Evolutionary conservation across 2,329 filamentous ascomycete genomes (phyloP), one percentile per base, ranked within the genome.

Genomic region (Colletotrichum melonis): DNA sequence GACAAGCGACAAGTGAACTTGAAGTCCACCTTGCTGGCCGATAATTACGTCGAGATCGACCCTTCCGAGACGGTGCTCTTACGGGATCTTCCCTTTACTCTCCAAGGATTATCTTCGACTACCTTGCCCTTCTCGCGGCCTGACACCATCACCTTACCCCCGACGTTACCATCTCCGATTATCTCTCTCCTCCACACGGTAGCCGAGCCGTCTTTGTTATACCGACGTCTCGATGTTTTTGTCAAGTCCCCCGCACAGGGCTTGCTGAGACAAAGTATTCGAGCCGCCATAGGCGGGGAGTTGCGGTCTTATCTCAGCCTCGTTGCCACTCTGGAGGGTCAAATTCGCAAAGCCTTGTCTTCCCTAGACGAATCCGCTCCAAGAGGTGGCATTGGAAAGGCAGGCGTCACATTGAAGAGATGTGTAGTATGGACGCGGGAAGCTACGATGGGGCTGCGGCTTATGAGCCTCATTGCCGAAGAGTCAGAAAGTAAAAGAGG

Each of bases 361-460:
- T 90, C 92, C 8, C 85, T 97, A n/a, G 91, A 94, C 75, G 91
- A 93, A 64, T 85, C 86, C 2, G 89, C 90, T 4, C 90, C 93
- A 2, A 88, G 92, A 59, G 89, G 90, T 57, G 92, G 93, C 1
- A 91, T 97, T 66, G 93, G 94, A 6, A 97, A 95, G 78, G 92
- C 94, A 1, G 95, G 95, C 1, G 96, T 99, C 16, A 99, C 97
- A 0, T 86, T 99, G 63, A 98, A 98, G 82, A 89, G 97, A 80
- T 98, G 96, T 78, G 93, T 99, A 3, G 93, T 99, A 28, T 99
- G 97, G 97, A 98, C 95, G 9, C 91, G 96, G 77, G 97, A 99
- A 82, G 95, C 97, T 7, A 99, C 97, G 1, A 97, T 98, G 92
- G 97, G 95, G 0, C 84, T 99, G 77, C 91, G 97, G 19, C 86